phyloP scores from a whole-genome alignment of 2,329 filamentous ascomycete species.

The Scytalidium sp. region DNA sequence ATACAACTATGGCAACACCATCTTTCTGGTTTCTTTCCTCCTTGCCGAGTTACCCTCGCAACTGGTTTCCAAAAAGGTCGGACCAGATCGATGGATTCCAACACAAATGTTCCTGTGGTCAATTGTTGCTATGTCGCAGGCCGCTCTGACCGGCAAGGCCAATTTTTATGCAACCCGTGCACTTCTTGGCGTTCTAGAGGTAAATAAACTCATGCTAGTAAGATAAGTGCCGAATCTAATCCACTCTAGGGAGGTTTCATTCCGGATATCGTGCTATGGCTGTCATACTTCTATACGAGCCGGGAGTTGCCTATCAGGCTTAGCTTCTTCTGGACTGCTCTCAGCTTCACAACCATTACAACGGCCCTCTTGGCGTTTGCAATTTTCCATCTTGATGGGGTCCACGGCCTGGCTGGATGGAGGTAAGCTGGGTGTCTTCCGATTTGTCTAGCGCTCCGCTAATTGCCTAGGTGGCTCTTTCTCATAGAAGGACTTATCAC shows the following conservation, averaged over 20 bases:
- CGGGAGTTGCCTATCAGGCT: conserved; percentile 6
- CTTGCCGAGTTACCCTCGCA: conserved; percentile 56
- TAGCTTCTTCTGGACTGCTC: conserved; percentile 3
- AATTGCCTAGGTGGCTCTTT: conserved; percentile 39
- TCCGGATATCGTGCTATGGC: conserved; percentile 42
- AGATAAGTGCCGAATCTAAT: too few relatives aligned
- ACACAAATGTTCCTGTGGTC: conserved; percentile 50
- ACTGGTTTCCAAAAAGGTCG: conserved; percentile 40
- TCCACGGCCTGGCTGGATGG: conserved; percentile 5
- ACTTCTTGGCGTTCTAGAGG: conserved; percentile 4
- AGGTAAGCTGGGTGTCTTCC: too few relatives aligned
- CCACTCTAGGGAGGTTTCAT: conserved; percentile 11
- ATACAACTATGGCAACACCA: conserved; percentile 40
- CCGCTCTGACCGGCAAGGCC: conserved; percentile 27
- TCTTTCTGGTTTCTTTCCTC: conserved; percentile 29
- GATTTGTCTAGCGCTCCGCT: too few relatives aligned
- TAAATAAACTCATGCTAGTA: too few relatives aligned
- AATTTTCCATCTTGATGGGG: conserved; percentile 5
- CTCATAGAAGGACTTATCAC: conserved; percentile 15
- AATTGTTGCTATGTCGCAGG: conserved; percentile 51
- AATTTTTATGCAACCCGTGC: conserved; percentile 22
- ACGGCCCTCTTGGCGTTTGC: conserved; percentile 7
- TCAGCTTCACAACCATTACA: conserved; percentile 2
- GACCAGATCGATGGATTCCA: conserved; percentile 44
- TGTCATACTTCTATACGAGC: conserved; percentile 30